These are phyloP conservation scores for Pleurotus platypus DNA, from an alignment of 768 basidiomycete genomes.

Conservation along the genomic window DNA sequence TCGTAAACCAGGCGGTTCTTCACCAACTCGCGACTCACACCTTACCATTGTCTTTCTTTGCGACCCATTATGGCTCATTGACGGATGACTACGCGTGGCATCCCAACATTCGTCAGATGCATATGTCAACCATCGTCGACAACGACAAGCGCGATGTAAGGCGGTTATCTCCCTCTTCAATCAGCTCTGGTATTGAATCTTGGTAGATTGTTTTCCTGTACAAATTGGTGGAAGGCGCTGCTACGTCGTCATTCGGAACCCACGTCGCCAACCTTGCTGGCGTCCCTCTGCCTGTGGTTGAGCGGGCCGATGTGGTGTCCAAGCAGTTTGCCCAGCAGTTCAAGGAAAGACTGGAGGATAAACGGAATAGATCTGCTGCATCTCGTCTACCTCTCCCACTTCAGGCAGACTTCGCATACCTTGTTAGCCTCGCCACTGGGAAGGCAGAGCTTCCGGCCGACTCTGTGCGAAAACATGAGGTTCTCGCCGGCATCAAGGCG, in stretches of 20 bases:
- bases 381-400: slow-evolving; percentile 70
- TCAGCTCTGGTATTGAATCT: slow-evolving; percentile 4
- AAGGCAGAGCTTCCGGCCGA: slow-evolving; percentile 50
- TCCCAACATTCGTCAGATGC: slow-evolving; percentile 90
- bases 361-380: slow-evolving; percentile 48
- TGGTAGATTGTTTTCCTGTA: slow-evolving; percentile 87
- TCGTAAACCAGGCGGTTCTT: slow-evolving; percentile 65
- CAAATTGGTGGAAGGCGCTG: slow-evolving; percentile 87
- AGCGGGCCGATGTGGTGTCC: slow-evolving; percentile 85
- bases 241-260: slow-evolving; percentile 86
- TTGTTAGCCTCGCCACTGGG: slow-evolving; percentile 61
- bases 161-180: not conserved
- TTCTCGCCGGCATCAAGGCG: slow-evolving; percentile 51
- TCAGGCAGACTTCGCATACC: slow-evolving; percentile 88
- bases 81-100: slow-evolving; percentile 93
- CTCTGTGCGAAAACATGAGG: slow-evolving; percentile 44
- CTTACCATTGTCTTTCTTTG: slow-evolving; percentile 90
- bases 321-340: slow-evolving; percentile 86
- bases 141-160: slow-evolving; percentile 85
- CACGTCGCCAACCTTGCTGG: slow-evolving; percentile 96
- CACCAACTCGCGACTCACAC: slow-evolving; percentile 95
- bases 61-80: slow-evolving; percentile 94
- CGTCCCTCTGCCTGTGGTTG: slow-evolving; percentile 79
- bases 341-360: slow-evolving; percentile 70
- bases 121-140: slow-evolving; percentile 93